Evolutionary conservation across 495 filamentous ascomycete species (phyloP).

Genomic region (Achaetomiella virescens): DNA sequence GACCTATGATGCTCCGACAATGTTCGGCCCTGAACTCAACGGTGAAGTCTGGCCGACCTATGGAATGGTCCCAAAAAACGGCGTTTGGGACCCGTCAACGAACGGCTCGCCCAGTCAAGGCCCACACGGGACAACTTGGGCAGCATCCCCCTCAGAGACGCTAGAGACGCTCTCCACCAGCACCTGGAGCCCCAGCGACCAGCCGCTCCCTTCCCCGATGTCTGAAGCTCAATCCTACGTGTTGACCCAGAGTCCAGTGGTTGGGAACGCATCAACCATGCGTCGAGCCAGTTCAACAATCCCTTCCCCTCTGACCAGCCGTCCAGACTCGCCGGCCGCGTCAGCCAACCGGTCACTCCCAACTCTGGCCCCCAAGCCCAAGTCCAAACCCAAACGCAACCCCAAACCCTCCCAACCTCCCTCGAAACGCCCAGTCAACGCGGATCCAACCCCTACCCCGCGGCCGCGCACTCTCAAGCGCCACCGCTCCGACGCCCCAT

Average conservation of each 20-base stretch:
- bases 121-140: neutral
- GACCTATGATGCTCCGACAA: neutral
- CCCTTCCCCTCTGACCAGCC: neutral
- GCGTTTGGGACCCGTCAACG: neutral
- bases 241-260: neutral
- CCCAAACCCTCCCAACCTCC: neutral
- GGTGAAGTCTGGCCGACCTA: neutral
- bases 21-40: neutral
- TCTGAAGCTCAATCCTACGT: slow-evolving; percentile 4
- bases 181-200: neutral
- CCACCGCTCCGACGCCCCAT: neutral
- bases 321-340: neutral
- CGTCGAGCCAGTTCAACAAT: neutral
- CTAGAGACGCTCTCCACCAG: neutral
- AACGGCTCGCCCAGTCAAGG: neutral
- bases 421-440: neutral
- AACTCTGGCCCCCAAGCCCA: neutral
- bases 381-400: slow-evolving; percentile 1
- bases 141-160: neutral
- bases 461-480: neutral
- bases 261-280: neutral
- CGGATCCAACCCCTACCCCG: neutral
- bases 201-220: slow-evolving; percentile 7
- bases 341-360: neutral
- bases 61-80: neutral